Evolutionary conservation across 805 yeast genomes (phyloP), one percentile per base, ranked within the genome.

Genomic region (Candida vaughaniae): DNA sequence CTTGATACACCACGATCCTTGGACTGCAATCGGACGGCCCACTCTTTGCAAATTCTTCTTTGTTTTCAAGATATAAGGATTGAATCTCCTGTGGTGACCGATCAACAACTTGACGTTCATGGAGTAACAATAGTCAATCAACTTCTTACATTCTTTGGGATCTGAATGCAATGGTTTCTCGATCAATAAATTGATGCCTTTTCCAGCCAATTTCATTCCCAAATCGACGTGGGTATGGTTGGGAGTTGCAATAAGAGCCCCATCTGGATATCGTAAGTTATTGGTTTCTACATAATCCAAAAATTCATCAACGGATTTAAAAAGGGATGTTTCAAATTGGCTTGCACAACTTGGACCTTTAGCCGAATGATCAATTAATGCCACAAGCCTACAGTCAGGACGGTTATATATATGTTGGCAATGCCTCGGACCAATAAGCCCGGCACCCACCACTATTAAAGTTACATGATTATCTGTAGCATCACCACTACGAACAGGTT

Each of bases 31-130:
- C 9, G 60, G 41, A 1, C 53, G 46, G 6, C 70, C 71, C 15
- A 63, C 49, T 25, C 47, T 51, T 3, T 17, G 7, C 29, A 65
- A 43, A 35, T 53, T 52, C 20, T 53, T 49, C 41, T 60, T 62
- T 16, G 67, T 53, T 19, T 58, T 53, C 14, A 64, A 47, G n/a
- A 65, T 61, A 36, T 53, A 62, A 2, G 71, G 69, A 43, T 65
- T 64, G 44, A 65, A 65, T 12, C 71, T 48, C 28, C 71, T 51
- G 44, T 65, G 71, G 41, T 65, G 71, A 3, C 71, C 71, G 17
- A 65, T 60, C 16, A 65, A 46, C 16, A 65, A 46, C 35, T 55
- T 52, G 11, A 64, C 62, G 22, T 49, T 40, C 18, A 47, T 44
- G n/a, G 39, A 18, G 18, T 46, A 27, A 25, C 59, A 51, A 33